Percentiles rank a stretch among this genome's conserved stretches.
Conservation (phyloP, 2,329 filamentous ascomycete genomes). For the Lithohypha guttulata region DNA sequence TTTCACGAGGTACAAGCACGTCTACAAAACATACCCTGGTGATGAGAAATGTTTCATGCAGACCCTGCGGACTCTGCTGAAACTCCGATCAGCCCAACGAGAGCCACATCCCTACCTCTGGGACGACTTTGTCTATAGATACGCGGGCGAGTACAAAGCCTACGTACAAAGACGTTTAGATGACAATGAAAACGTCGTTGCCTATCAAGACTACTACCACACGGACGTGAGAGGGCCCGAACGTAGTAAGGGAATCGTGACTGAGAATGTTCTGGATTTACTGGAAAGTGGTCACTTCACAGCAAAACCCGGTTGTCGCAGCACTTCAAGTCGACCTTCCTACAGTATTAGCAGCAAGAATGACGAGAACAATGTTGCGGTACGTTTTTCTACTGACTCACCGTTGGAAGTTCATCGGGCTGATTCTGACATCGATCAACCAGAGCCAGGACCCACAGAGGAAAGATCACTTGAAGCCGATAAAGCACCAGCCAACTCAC, state of each 20-base stretch:
- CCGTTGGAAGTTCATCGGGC: too few relatives aligned
- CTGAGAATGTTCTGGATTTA: background rate
- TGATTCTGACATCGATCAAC: background rate
- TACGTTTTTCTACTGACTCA: too few relatives aligned
- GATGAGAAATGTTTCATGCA: slow-evolving; percentile 28
- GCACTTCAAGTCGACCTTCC: background rate
- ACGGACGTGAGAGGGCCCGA: slow-evolving; percentile 24
- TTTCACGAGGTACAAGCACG: slow-evolving; percentile 29
- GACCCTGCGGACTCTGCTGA: slow-evolving; percentile 29
- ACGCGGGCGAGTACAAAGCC: slow-evolving; percentile 27
- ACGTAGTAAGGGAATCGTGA: slow-evolving; percentile 20
- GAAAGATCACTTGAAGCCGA: too few relatives aligned
- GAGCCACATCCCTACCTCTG: slow-evolving; percentile 30
- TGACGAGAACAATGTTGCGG: background rate
- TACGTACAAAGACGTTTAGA: slow-evolving; percentile 24
- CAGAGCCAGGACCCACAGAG: background rate
- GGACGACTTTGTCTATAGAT: slow-evolving; percentile 37
- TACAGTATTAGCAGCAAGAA: background rate
- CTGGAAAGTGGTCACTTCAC: background rate
- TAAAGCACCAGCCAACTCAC: too few relatives aligned
- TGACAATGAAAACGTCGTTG: slow-evolving; percentile 21
- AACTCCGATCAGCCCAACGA: slow-evolving; percentile 24
- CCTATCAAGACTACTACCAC: slow-evolving; percentile 31
- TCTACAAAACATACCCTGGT: slow-evolving; percentile 31
- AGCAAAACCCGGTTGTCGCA: background rate